Evolutionary conservation across 331 rosid species (phyloP), one percentile per base, ranked within the genome.

Genomic region (Pyrus hybrid): DNA sequence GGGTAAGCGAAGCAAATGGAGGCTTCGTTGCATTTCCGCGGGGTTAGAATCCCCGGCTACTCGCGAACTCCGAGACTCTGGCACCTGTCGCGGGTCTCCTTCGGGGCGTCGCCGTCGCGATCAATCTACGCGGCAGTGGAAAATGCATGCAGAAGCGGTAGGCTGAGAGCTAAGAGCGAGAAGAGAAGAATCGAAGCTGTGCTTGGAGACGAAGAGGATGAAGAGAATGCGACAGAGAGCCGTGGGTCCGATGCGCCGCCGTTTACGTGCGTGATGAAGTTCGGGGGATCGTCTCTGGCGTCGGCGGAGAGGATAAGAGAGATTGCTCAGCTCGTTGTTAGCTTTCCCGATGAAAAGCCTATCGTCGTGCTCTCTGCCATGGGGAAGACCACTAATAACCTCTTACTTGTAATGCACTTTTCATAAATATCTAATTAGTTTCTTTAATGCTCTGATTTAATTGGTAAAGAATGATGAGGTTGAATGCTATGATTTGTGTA

Each of bases 351-450:
- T 30, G 96, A 91, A 77, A 87, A 76, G 71, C 97, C 97, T 29
- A 77, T 91, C 17, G 67, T 91, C 81, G 93, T 91, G 73, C 89
- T 91, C 37, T 91, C 97, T 62, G 96, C 97, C 7, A 83, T 91
- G 97, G 97, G 97, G 78, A 92, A 90, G 83, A 92, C 93, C 32
- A 92, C 97, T 37, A 92, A 87, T 73, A 76, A 78, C 62, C 96
- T 92, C 61, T 86, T 92, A 67, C 80, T 89, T 91, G 97, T 92
- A 85, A 51, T 76, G 67, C 41, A 63, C 7, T 21, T 70, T 80
- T 65, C 28, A 9, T 25, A 22, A 20, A 2, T 10, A 3, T 8
- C 6, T 35, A 20, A 41, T 57, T 20, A 22, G 25, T 4, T n/a
- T 11, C 9, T 16, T 53, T 65, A 67, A 9, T 47, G n/a, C 3